Conservation (phyloP, 805 yeast species). For the Zygosaccharomyces bailii region DNA sequence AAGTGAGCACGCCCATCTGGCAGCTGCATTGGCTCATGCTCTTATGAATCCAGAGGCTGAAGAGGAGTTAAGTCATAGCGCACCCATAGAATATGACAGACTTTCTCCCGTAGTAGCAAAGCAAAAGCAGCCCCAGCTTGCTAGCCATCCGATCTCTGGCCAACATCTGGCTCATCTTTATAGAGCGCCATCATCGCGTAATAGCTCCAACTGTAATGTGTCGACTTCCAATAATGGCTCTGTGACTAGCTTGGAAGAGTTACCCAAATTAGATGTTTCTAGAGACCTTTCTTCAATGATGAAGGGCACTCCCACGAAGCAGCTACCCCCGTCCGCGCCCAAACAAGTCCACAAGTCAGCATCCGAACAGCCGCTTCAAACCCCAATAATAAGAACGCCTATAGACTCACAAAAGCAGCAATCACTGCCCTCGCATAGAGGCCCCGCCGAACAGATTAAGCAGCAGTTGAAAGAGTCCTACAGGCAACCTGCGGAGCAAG, state of each 20-base stretch:
- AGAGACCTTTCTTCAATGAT: background rate
- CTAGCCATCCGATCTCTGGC: background rate
- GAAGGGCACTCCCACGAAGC: background rate
- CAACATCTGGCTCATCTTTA: constrained; percentile 3
- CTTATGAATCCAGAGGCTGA: constrained; percentile 9
- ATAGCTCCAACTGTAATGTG: background rate
- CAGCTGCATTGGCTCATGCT: constrained; percentile 28
- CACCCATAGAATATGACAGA: background rate
- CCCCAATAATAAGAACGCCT: background rate
- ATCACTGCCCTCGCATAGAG: background rate
- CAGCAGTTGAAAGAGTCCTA: background rate
- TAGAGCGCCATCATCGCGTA: constrained; percentile 4
- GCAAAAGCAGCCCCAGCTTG: background rate
- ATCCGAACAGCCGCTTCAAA: background rate
- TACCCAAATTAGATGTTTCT: constrained; percentile 2
- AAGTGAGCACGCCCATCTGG: constrained; percentile 17
- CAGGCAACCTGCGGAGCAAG: background rate
- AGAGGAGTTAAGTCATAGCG: background rate
- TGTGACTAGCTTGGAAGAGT: constrained; percentile 1
- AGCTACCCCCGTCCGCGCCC: background rate
- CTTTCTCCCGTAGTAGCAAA: background rate
- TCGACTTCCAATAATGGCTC: background rate
- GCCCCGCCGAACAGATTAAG: constrained; percentile 2
- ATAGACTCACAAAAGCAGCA: background rate
- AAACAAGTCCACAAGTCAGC: background rate